phyloP scores from a whole-genome alignment of 306 rosid genomes.

The Prunus persica region DNA sequence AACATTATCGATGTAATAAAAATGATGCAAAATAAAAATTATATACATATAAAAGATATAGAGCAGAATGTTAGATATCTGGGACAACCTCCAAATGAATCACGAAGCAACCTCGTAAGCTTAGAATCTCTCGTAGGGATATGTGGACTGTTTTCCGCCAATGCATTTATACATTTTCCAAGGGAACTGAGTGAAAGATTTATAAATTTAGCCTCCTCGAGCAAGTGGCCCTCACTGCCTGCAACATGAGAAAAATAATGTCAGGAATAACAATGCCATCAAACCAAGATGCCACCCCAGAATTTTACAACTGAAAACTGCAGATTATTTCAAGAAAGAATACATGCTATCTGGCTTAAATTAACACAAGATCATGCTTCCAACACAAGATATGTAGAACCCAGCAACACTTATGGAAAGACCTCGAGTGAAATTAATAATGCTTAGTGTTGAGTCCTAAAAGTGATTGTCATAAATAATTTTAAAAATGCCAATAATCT shows the following conservation, averaged over 20 bases:
- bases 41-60: conserved; percentile 6
- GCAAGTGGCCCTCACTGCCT: conserved; percentile 73
- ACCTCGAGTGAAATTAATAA: not conserved
- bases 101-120: conserved; percentile 79
- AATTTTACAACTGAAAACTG: not conserved
- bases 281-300: conserved; percentile 5
- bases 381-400: not conserved
- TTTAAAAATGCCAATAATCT: not conserved
- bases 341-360: not conserved
- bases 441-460: not conserved
- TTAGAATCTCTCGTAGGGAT: conserved; percentile 72
- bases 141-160: conserved; percentile 67
- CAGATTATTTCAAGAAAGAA: not conserved
- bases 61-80: conserved; percentile 13
- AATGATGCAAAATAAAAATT: not conserved
- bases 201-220: conserved; percentile 72
- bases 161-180: conserved; percentile 76
- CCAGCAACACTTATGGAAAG: conserved; percentile 2
- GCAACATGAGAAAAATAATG: conserved; percentile 22
- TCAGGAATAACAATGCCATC: not conserved
- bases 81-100: conserved; percentile 68
- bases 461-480: not conserved
- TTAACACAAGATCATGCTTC: not conserved
- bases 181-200: conserved; percentile 74
- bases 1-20: not conserved